These are phyloP conservation scores for Astrephomene gubernaculifera DNA, from an alignment of 139 green algal genomes.

Conservation along the genomic window DNA sequence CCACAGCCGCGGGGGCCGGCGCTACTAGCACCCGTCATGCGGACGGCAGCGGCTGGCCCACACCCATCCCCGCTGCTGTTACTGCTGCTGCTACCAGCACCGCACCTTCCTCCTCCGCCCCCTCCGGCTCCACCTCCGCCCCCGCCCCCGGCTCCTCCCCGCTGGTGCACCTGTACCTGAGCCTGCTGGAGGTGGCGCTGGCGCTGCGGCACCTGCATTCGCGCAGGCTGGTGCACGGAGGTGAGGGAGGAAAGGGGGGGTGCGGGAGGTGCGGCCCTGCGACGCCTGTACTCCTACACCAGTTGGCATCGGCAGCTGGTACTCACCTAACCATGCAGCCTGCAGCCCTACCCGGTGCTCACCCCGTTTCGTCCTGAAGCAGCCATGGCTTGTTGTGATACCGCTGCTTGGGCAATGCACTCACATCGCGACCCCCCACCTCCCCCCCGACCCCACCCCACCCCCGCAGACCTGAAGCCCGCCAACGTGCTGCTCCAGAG, in stretches of 20 bases:
- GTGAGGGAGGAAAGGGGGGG: neutral
- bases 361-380: neutral
- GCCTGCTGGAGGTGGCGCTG: constrained; percentile 30
- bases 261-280: too few species aligned
- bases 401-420: neutral
- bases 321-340: neutral
- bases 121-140: neutral
- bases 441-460: neutral
- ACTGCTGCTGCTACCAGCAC: neutral
- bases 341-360: neutral
- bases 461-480: neutral
- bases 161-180: constrained; percentile 21
- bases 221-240: constrained; percentile 18
- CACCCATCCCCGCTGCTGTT: neutral
- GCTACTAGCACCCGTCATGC: neutral
- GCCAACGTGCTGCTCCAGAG: constrained; percentile 24
- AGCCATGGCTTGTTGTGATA: neutral
- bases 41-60: neutral
- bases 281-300: neutral
- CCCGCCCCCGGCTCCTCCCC: neutral
- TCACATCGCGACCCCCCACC: too few species aligned
- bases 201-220: constrained; percentile 4
- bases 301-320: neutral
- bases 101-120: neutral
- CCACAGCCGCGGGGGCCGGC: neutral